Base-by-base conservation (phyloP, 768 basidiomycete genomes). In the Vararia minispora region DNA sequence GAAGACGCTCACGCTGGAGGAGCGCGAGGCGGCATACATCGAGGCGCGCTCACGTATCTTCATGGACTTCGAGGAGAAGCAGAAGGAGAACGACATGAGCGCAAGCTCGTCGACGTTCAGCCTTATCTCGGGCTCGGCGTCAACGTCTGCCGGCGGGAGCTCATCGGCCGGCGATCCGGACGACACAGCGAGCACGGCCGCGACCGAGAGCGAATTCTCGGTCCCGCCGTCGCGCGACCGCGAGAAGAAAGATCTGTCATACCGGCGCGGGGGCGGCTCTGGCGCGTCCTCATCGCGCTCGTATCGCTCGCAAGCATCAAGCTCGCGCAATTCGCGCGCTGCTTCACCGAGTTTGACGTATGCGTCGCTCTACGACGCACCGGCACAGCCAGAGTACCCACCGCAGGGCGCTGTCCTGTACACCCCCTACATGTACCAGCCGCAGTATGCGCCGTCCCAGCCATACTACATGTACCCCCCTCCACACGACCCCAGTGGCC, bases 1-100 rank as follows among this genome's bases (percentile, higher is more conserved):
- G 63, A 77, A 81, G 52, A 69, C 71, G 22, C 74, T 76, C 64
- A 88, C 88, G 2, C 77, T 90, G 17, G 81, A 84, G 51, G 79
- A 90, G 56, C 79, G 87, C 23, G 85, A 84, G 52, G 88, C 83
- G 0, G 88, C 85, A n/a, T 90, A 90, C 49, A 82, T 84, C 37
- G 78, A 85, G 57, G 87, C 87, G 21, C 74, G 88, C 32, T 79
- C 76, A 26, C 73, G 87, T 40, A 90, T 90, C 47, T 90, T 90
- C 61, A 80, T 84, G 74, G 79, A 62, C 46, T 85, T 87, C 47
- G 71, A 84, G 54, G 81, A 83, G 40, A 73, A 68, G 47, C 53
- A 55, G 23, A 58, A 61, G 42, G 74, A 71, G 39, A 79, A 78
- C 49, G 79, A 82, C 46, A 67, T 77, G 59, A 86, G 75, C 53